Percentiles rank a stretch among this genome's conserved stretches.
These are phyloP conservation scores for Citrus trifoliata DNA, from an alignment of 345 rosid species.

Conservation along the genomic window DNA sequence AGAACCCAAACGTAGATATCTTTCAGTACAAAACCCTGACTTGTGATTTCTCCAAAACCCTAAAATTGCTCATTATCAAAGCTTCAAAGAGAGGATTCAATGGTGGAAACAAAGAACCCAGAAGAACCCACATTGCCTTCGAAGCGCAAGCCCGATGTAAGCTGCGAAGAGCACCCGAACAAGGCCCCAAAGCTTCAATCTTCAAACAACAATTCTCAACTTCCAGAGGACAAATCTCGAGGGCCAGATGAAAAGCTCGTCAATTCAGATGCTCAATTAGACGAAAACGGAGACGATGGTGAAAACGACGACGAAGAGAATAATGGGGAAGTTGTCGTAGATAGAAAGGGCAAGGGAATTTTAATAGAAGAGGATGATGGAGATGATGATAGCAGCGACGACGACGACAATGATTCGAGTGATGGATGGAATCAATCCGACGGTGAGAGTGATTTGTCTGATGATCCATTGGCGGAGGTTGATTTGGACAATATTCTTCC, in stretches of 20 bases:
- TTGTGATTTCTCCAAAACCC: slow-evolving; percentile 3
- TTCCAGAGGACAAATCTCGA: slow-evolving; percentile 11
- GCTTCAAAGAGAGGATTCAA: slow-evolving; percentile 17
- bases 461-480: slow-evolving; percentile 94
- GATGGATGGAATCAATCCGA: slow-evolving; percentile 40
- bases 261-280: slow-evolving; percentile 10
- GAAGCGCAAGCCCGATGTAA: slow-evolving; percentile 56
- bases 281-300: slow-evolving; percentile 11
- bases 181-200: slow-evolving; percentile 43
- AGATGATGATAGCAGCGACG: slow-evolving; percentile 40
- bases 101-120: slow-evolving; percentile 50
- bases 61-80: not conserved
- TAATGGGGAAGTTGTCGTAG: slow-evolving; percentile 32
- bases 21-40: slow-evolving; percentile 1
- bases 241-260: slow-evolving; percentile 5
- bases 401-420: slow-evolving; percentile 37
- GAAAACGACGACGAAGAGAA: slow-evolving; percentile 21
- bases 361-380: slow-evolving; percentile 43
- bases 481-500: slow-evolving; percentile 91
- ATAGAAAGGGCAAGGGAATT: slow-evolving; percentile 59
- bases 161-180: slow-evolving; percentile 22
- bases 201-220: slow-evolving; percentile 11
- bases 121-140: slow-evolving; percentile 49
- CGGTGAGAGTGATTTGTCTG: slow-evolving; percentile 65
- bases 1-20: not conserved